Evolutionary conservation across 164 flowering plant species (phyloP), one percentile per base, ranked within the genome.

Genomic region (Buxus sempervirens): DNA sequence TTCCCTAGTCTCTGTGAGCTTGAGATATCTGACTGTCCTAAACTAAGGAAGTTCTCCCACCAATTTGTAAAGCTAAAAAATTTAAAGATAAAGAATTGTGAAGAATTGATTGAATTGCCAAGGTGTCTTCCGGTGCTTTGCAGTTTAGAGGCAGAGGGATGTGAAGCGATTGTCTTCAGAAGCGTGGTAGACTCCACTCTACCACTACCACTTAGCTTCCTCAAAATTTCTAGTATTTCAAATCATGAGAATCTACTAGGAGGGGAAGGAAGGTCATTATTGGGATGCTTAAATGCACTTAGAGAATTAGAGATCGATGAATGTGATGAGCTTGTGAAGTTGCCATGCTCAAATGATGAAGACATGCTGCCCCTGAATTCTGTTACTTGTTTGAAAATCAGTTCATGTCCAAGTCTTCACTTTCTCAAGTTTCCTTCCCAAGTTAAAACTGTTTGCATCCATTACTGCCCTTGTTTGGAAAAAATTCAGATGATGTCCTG

Each of bases 1-100:
- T 70, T 73, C 22, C 69, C 72, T 54, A 24, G 62, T 70, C 77
- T 78, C 19, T 5, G n/a, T 1, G 70, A 72, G 58, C 73, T 77
- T 61, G 41, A 18, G 0, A 62, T 75, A 23, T 13, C 28, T 5
- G n/a, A 57, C 4, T 74, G 76, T 25, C 70, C 76, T 26, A 69
- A 74, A 8, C 32, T 67, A 22, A 57, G 62, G 57, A 58, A 20
- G 54, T 26, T 67, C 41, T 56, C 10, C 28, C 42, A 45, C 25
- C 10, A 14, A 32, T 73, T 1, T 6, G 3, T 0, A 42, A 42
- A 0, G 63, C 25, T 49, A 26, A 27, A 63, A 58, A n/a, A 19
- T n/a, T 9, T 70, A 38, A 32, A 49, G 27, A 63, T 63, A 45
- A 4, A 13, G 23, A 21, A 42, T 16, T 63, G 56, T 63, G 28